Percentiles rank a stretch among this genome's conserved stretches.
Conservation (phyloP, 352 stramenopile genomes). For the Pythium phragmiticola region DNA sequence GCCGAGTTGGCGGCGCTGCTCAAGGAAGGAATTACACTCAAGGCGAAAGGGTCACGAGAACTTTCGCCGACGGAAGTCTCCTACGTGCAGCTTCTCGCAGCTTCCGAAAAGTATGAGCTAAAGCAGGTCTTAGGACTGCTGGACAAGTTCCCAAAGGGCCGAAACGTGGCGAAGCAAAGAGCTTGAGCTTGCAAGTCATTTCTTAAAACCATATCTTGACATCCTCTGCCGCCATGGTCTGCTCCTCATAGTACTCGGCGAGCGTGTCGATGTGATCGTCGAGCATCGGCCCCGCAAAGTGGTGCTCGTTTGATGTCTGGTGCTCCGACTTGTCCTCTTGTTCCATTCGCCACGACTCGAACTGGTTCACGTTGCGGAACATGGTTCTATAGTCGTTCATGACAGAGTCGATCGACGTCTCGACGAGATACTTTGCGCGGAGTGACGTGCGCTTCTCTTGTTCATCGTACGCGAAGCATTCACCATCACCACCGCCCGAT, state of each 20-base stretch:
- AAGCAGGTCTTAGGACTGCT: constrained; percentile 62
- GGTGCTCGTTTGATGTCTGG: constrained; percentile 34
- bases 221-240: constrained; percentile 55
- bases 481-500: constrained; percentile 22
- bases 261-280: constrained; percentile 49
- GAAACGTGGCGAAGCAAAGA: constrained; percentile 27
- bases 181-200: neutral
- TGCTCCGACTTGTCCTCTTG: constrained; percentile 54
- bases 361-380: constrained; percentile 50
- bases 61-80: constrained; percentile 49
- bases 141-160: constrained; percentile 70
- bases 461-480: constrained; percentile 48
- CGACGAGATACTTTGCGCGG: constrained; percentile 58
- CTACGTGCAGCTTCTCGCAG: constrained; percentile 59
- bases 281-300: constrained; percentile 45
- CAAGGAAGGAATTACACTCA: constrained; percentile 52
- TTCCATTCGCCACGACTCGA: constrained; percentile 68
- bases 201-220: constrained; percentile 27
- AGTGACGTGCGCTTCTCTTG: constrained; percentile 57
- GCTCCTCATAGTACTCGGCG: constrained; percentile 50
- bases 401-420: constrained; percentile 55
- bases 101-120: constrained; percentile 76
- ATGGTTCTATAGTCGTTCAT: constrained; percentile 48
- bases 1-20: constrained; percentile 60
- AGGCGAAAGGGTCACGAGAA: constrained; percentile 28